phyloP scores from a whole-genome alignment of 2,329 filamentous ascomycete genomes.

The Metarhizium humberi region DNA sequence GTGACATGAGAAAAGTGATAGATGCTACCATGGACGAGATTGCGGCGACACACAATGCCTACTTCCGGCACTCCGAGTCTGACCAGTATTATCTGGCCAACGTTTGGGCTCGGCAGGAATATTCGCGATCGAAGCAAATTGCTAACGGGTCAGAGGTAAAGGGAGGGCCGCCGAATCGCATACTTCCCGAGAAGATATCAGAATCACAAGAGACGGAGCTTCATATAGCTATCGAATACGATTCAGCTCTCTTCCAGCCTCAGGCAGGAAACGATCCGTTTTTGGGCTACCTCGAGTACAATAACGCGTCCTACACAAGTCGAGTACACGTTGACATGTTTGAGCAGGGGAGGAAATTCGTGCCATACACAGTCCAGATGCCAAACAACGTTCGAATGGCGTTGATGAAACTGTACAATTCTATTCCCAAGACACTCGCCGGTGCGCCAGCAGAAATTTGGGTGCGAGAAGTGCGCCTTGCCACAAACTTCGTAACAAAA shows the following conservation, averaged over 20 bases:
- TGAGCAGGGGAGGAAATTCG: conserved; percentile 15
- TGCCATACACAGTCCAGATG: conserved; percentile 21
- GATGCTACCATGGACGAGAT: conserved; percentile 19
- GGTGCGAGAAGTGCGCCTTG: conserved; percentile 22
- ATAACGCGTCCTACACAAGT: conserved; percentile 14
- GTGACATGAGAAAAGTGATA: conserved; percentile 18
- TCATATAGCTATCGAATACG: conserved; percentile 31
- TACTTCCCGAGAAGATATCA: conserved; percentile 11
- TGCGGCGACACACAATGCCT: conserved; percentile 21
- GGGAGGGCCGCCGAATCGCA: conserved; percentile 11
- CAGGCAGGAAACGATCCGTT: conserved; percentile 25
- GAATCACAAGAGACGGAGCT: conserved; percentile 18
- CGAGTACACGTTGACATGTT: conserved; percentile 15
- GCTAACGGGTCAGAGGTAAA: conserved; percentile 11
- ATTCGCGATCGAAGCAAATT: conserved; percentile 24
- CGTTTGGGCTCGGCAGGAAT: conserved; percentile 32
- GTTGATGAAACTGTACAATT: conserved; percentile 21
- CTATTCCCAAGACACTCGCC: conserved; percentile 17
- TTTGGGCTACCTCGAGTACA: conserved; percentile 24
- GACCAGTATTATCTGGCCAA: conserved; percentile 35
- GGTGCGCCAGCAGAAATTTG: conserved; percentile 19
- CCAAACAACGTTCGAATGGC: conserved; percentile 19
- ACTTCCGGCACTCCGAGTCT: conserved; percentile 29
- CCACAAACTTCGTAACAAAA: conserved; percentile 27
- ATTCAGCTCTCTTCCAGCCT: conserved; percentile 30